Evolutionary conservation across 345 rosid genomes (phyloP), one percentile per base, ranked within the genome.

Genomic region (Citrus sinensis): DNA sequence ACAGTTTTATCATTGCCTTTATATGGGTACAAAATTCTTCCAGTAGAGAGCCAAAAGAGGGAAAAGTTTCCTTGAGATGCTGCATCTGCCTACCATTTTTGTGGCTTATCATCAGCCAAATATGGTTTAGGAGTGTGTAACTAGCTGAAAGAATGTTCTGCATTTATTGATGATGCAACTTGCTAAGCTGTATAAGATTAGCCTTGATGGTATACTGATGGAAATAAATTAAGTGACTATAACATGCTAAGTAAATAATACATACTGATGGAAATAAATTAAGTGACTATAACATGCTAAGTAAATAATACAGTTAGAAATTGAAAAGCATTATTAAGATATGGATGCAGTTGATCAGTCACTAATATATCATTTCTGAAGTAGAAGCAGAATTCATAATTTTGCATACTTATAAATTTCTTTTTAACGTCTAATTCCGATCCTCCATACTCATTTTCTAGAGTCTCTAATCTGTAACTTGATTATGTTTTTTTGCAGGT

Each of bases 401-500:
- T 11, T 60, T 61, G 34, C 10, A 35, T 16, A 49, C 61, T 34
- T 54, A 7, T n/a, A 5, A 13, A 14, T 24, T 4, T 27, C 34
- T 16, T 29, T 17, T 39, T 71, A 30, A 61, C 73, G 27, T 60
- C 32, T 76, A 17, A 10, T 60, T 60, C 67, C 35, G 9, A 17
- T 27, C 24, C 17, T 67, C 29, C 0, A 22, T 9, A 59, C 54
- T 62, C 42, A 1, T 35, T 61, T 54, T n/a, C 27, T 68, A 42
- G 8, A 55, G 42, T 35, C 82, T 77, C 40, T 80, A 19, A 71
- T 82, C 70, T 66, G 30, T 30, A 30, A 75, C 76, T 60, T 72
- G 35, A 63, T 78, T 46, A 11, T 13, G 16, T 13, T 65, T 77
- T 46, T 68, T 61, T 83, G 82, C 70, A 97, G 98, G 85, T 16